Conservation (phyloP, 306 rosid species). For the Dalbergia cochinchinensis region DNA sequence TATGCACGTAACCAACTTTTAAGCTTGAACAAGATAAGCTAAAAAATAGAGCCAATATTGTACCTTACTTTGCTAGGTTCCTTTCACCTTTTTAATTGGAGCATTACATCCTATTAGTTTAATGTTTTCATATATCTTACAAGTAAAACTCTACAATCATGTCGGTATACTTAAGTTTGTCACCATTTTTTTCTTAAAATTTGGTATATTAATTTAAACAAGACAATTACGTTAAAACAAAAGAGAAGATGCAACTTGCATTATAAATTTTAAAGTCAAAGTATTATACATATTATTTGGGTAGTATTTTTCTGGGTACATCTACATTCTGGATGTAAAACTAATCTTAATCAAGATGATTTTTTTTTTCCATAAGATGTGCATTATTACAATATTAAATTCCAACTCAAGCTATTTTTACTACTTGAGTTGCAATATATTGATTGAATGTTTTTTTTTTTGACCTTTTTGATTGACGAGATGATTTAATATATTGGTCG, state of each 20-base stretch:
- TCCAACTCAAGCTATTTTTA: too few relatives aligned
- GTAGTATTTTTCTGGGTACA: background rate
- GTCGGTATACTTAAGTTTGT: background rate
- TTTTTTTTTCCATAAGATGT: too few relatives aligned
- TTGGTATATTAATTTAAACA: background rate
- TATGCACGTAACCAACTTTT: slow-evolving; percentile 28
- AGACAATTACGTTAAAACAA: background rate
- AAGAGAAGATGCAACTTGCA: background rate
- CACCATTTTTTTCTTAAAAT: background rate
- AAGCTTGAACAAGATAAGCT: slow-evolving; percentile 19
- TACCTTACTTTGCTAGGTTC: slow-evolving; percentile 19
- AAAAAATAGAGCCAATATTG: slow-evolving; percentile 25
- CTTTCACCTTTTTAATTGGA: slow-evolving; percentile 29
- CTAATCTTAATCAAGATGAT: background rate
- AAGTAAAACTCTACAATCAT: slow-evolving; percentile 4
- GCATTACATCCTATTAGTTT: slow-evolving; percentile 2
- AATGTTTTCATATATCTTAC: slow-evolving; percentile 6
- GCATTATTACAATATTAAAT: too few relatives aligned
- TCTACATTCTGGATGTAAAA: background rate
- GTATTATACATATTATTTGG: background rate
- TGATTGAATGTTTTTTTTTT: too few relatives aligned
- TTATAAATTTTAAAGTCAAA: slow-evolving; percentile 7
- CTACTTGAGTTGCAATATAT: too few relatives aligned
- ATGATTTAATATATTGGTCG: too few relatives aligned
- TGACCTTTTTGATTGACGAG: too few relatives aligned